phyloP scores from a whole-genome alignment of 805 yeast genomes.

The Kodamaea lidongshanica region DNA sequence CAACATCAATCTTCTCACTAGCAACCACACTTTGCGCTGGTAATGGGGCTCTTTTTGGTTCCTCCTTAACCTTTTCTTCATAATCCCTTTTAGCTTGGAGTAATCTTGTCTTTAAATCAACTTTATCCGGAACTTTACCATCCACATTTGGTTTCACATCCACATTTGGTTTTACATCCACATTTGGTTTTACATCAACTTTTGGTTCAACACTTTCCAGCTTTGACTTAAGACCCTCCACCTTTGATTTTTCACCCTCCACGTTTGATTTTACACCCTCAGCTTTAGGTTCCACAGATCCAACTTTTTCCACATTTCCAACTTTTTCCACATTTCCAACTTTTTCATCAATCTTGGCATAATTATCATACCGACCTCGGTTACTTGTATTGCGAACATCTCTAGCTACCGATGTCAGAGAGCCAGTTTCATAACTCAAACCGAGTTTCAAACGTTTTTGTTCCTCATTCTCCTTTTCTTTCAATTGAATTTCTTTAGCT shows the following conservation, averaged over 20 bases:
- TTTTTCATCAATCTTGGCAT: constrained; percentile 15
- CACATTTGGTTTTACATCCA: no score
- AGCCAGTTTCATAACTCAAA: constrained; percentile 9
- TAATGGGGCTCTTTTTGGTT: constrained; percentile 15
- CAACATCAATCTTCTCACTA: constrained; percentile 6
- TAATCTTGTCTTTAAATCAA: constrained; percentile 17
- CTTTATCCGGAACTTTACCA: constrained; percentile 5
- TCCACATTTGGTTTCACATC: no score
- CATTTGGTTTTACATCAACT: not conserved
- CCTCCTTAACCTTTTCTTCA: constrained; percentile 6
- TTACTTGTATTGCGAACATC: constrained; percentile 10
- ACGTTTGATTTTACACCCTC: no score
- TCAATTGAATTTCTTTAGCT: constrained; percentile 1
- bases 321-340: constrained; percentile 5
- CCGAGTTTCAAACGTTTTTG: constrained; percentile 8
- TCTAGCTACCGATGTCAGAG: constrained; percentile 7
- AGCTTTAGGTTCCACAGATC: no score
- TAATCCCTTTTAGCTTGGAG: constrained; percentile 21
- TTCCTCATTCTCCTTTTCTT: constrained; percentile 8
- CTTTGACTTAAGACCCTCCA: no score
- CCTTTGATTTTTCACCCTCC: no score
- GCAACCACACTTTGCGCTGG: constrained; percentile 18
- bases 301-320: constrained; percentile 8
- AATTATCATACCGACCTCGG: constrained; percentile 28
- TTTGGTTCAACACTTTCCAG: no score